Evolutionary conservation across 352 stramenopile genomes (phyloP).

Genomic region (Albugo laibachii): DNA sequence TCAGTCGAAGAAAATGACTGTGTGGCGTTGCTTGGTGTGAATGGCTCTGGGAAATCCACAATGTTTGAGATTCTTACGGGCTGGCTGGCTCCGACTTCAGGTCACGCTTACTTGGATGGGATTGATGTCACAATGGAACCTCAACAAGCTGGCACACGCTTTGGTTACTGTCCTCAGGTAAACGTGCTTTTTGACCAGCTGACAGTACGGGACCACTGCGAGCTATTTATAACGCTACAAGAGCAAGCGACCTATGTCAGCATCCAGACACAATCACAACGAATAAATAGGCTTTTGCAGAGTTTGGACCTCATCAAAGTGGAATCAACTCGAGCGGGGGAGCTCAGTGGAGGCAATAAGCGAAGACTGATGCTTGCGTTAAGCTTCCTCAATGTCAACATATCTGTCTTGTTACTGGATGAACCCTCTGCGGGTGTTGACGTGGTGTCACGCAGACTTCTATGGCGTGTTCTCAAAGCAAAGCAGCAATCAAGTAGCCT

Average conservation of each 20-base stretch:
- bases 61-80: constrained; percentile 93
- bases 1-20: constrained; percentile 74
- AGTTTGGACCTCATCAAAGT: constrained; percentile 45
- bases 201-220: constrained; percentile 48
- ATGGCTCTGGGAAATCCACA: constrained; percentile 93
- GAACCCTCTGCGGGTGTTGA: constrained; percentile 67
- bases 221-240: constrained; percentile 34
- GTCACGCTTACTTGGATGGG: constrained; percentile 27
- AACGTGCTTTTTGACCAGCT: constrained; percentile 61
- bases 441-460: constrained; percentile 49
- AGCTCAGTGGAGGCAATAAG: constrained; percentile 72
- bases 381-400: constrained; percentile 32
- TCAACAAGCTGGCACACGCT: constrained; percentile 24
- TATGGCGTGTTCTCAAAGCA: constrained; percentile 58
- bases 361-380: constrained; percentile 59
- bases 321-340: constrained; percentile 20
- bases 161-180: constrained; percentile 63
- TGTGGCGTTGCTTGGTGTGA: constrained; percentile 85
- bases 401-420: constrained; percentile 48
- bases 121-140: constrained; percentile 37
- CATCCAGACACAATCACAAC: constrained; percentile 1
- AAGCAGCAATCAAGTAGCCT: constrained; percentile 23
- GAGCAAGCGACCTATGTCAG: constrained; percentile 1
- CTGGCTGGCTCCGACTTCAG: constrained; percentile 53
- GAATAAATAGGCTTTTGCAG: constrained; percentile 12